A percentile compares a stretch with the other conserved stretches of the same genome.
phyloP scores from a whole-genome alignment of 2,329 filamentous ascomycete species.

The Ramichloridium luteum region DNA sequence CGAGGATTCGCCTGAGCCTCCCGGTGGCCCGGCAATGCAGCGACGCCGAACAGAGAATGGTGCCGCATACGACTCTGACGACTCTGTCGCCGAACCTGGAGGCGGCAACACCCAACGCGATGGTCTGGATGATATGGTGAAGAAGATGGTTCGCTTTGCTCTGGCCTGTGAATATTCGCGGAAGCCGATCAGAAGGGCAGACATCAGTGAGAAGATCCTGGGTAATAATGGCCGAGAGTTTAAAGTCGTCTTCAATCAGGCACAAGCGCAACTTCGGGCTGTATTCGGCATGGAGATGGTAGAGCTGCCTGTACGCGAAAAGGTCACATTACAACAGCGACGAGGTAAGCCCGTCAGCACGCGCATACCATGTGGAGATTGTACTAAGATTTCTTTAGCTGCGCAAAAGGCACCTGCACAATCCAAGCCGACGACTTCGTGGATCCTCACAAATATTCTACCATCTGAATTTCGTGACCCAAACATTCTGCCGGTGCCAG shows the following conservation, averaged over 20 bases:
- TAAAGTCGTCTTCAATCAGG: conserved; percentile 60
- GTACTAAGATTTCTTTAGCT: conserved; percentile 24
- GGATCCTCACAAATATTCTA: conserved; percentile 64
- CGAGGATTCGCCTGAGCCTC: conserved; percentile 14
- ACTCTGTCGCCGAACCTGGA: conserved; percentile 11
- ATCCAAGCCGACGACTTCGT: conserved; percentile 38
- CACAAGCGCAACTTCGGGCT: conserved; percentile 57
- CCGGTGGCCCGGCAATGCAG: conserved; percentile 20
- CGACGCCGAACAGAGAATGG: conserved; percentile 15
- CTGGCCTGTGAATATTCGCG: conserved; percentile 49
- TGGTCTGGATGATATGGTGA: conserved; percentile 37
- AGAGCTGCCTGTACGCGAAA: conserved; percentile 71
- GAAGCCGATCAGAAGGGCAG: conserved; percentile 43
- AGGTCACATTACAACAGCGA: conserved; percentile 66
- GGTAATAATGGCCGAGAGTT: conserved; percentile 59
- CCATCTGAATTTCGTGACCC: conserved; percentile 53
- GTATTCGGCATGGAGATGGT: conserved; percentile 89
- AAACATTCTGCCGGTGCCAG: conserved; percentile 55
- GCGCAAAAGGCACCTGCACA: conserved; percentile 43
- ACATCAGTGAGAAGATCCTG: conserved; percentile 55
- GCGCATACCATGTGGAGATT: conserved; percentile 3
- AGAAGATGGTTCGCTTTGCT: conserved; percentile 50
- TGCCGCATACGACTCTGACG: conserved; percentile 11
- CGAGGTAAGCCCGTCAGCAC: conserved; percentile 42
- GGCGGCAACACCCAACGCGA: conserved; percentile 17